Base-by-base conservation (phyloP, 108 stramenopile genomes). In the Conticribra weissflogii region DNA sequence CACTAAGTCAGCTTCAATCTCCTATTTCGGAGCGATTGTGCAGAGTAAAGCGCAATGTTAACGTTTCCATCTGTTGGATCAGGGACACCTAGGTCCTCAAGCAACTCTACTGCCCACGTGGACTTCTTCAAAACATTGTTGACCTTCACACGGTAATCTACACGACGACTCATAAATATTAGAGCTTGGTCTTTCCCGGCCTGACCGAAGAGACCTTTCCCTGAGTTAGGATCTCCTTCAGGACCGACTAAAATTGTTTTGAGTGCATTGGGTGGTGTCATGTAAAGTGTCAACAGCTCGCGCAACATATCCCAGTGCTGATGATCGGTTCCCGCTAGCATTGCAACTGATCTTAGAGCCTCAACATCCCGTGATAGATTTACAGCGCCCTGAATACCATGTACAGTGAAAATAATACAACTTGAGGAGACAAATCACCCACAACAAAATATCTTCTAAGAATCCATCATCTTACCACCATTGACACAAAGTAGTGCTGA, bases 211-310 rank as follows among this genome's bases (percentile, higher is more conserved):
- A 93, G 62, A 30, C 92, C 92, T 69, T 89, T 93, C 14, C 87
- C 86, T 21, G 86, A 89, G 47, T 70, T 83, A n/a, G 78, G 71
- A 64, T 93, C 89, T 54, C 92, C 92, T 54, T 93, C 92, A 5
- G 86, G 77, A 15, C 92, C 92, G 16, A 89, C 85, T 30, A 93
- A 67, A 79, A 93, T 89, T 33, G 88, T 85, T 56, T 88, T 93
- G 14, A 93, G 84, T 19, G 89, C 84, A 76, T 89, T 89, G 4
- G 92, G 92, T 19, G 92, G 89, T 5, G 89, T 89, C 92, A 93
- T 90, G 80, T 89, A 93, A 23, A 93, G 75, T 2, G 92, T 90
- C 41, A 93, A 53, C 22, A 93, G 72, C 63, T 93, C 92, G 22
- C 86, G 74, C 18, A 93, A 65, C 49, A 81, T 71, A 60, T 89